phyloP scores from a whole-genome alignment of 2,329 filamentous ascomycete species.

The Teratosphaeria zuluensis region DNA sequence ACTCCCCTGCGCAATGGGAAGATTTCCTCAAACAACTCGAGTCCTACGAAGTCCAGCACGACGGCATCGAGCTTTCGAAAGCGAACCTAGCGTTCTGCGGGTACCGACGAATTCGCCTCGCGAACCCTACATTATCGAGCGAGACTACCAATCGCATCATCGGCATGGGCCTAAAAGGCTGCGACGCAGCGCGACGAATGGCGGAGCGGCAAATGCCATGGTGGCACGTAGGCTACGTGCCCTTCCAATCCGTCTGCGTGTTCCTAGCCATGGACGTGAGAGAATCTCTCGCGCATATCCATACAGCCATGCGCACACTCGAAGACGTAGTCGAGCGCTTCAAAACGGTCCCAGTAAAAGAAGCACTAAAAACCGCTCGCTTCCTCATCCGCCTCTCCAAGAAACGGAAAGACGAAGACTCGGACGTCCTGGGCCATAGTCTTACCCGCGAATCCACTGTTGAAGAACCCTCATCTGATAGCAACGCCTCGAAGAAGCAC shows the following conservation, averaged over 20 bases:
- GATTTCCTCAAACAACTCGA: constrained; percentile 24
- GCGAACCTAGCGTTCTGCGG: constrained; percentile 48
- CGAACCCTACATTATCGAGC: constrained; percentile 38
- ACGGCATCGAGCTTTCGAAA: constrained; percentile 32
- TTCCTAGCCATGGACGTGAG: constrained; percentile 47
- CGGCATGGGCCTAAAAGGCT: constrained; percentile 34
- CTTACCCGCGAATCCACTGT: constrained; percentile 12
- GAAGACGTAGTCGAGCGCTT: constrained; percentile 23
- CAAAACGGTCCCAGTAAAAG: constrained; percentile 32
- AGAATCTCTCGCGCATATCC: constrained; percentile 39
- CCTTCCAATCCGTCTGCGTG: constrained; percentile 49
- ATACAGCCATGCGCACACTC: constrained; percentile 39
- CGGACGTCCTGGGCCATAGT: constrained; percentile 23
- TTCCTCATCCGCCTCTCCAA: constrained; percentile 46
- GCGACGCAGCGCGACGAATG: constrained; percentile 40
- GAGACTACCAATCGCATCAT: constrained; percentile 40
- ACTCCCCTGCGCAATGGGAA: constrained; percentile 23
- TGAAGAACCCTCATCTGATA: constrained; percentile 11
- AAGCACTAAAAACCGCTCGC: constrained; percentile 46
- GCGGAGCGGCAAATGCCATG: constrained; percentile 40
- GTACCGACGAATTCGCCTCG: constrained; percentile 44
- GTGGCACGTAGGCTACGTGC: constrained; percentile 52
- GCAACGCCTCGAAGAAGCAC: constrained; percentile 7
- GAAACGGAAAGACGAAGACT: constrained; percentile 39
- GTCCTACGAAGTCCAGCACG: constrained; percentile 20